Evolutionary conservation across 176 grass and related monocot genomes (phyloP).

Genomic region (Alloteropsis semialata): DNA sequence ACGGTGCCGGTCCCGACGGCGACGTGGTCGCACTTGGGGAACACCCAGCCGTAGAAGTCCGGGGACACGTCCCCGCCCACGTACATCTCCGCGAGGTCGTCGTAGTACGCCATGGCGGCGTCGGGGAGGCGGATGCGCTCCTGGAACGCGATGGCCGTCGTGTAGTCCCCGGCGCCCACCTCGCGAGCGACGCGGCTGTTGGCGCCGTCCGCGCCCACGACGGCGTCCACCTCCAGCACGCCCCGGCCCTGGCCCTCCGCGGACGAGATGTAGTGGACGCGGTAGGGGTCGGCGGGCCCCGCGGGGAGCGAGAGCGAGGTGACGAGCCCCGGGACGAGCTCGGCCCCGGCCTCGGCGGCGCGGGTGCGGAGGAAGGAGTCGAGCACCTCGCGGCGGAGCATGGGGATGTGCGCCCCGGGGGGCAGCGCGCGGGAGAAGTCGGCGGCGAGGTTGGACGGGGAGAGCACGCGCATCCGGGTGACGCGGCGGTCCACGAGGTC

Average conservation of each 20-base stretch:
- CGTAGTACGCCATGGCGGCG: constrained; percentile 65
- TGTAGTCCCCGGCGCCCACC: constrained; percentile 73
- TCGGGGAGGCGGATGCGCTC: constrained; percentile 83
- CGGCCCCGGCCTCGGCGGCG: constrained; percentile 50
- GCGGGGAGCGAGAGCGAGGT: constrained; percentile 54
- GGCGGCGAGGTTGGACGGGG: constrained; percentile 77
- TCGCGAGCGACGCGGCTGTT: constrained; percentile 82
- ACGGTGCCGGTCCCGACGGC: constrained; percentile 86
- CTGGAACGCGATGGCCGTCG: constrained; percentile 98
- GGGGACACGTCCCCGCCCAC: constrained; percentile 83
- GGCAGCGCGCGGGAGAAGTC: constrained; percentile 70
- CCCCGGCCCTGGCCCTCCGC: neutral
- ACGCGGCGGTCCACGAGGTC: constrained; percentile 78
- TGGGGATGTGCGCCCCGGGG: constrained; percentile 73
- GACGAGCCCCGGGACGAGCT: constrained; percentile 65
- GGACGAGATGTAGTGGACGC: constrained; percentile 62
- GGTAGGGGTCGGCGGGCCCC: constrained; percentile 51
- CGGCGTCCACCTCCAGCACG: constrained; percentile 68
- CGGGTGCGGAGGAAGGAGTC: constrained; percentile 79
- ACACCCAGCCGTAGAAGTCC: constrained; percentile 97
- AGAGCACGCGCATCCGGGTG: constrained; percentile 77
- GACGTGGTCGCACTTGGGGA: constrained; percentile 97
- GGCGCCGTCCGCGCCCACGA: constrained; percentile 88
- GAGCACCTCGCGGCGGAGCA: constrained; percentile 92
- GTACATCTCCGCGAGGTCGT: constrained; percentile 97